Conservation (phyloP, 2,329 filamentous ascomycete genomes). For the Penicillium sp. region DNA sequence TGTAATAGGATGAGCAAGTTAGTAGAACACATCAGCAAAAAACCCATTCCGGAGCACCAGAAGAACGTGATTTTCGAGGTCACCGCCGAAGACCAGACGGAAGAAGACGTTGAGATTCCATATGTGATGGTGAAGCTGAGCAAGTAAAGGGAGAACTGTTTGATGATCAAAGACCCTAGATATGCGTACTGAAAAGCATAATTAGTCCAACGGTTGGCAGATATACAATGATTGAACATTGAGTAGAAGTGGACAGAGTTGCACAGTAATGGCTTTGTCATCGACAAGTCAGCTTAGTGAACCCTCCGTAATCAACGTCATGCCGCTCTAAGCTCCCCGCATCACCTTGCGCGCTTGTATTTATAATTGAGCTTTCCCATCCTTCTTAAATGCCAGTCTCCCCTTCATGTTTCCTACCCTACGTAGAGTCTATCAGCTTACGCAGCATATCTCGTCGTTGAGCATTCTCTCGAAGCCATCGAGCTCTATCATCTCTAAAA, state of each 20-base stretch:
- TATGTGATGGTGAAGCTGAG: constrained; percentile 87
- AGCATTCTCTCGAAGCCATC: constrained; percentile 21
- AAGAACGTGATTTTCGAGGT: constrained; percentile 97
- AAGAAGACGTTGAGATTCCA: constrained; percentile 94
- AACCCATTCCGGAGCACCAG: constrained; percentile 86
- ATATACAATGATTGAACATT: constrained; percentile 1
- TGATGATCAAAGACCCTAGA: background rate
- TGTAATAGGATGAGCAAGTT: constrained; percentile 77
- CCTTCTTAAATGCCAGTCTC: background rate
- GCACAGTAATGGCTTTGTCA: constrained; percentile 20
- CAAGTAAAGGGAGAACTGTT: constrained; percentile 33
- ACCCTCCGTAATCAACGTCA: constrained; percentile 19
- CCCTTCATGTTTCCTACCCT: constrained; percentile 33
- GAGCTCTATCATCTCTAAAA: constrained; percentile 19
- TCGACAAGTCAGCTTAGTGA: constrained; percentile 11
- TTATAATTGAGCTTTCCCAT: background rate
- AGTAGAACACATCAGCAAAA: constrained; percentile 88
- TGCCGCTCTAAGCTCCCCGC: constrained; percentile 19
- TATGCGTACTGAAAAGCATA: constrained; percentile 6
- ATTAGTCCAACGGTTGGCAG: background rate
- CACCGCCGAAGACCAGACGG: constrained; percentile 84
- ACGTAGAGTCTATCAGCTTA: constrained; percentile 26
- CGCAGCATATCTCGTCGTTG: constrained; percentile 26
- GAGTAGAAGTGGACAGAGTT: background rate
- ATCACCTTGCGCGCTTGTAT: constrained; percentile 11